phyloP scores from a whole-genome alignment of 2,329 filamentous ascomycete genomes.

The Epicoccum nigrum region DNA sequence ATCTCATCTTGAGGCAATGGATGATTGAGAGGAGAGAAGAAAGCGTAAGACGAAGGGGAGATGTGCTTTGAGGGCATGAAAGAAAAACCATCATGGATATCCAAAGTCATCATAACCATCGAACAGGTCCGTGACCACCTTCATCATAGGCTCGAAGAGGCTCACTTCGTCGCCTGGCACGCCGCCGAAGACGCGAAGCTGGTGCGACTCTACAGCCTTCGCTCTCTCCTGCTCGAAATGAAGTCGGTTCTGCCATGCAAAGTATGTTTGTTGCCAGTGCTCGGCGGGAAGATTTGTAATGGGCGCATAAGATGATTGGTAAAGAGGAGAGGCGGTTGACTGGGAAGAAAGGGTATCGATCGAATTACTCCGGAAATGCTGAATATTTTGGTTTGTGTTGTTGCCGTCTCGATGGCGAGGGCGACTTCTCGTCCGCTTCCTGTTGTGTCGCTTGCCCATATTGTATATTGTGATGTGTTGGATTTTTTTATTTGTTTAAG shows the following conservation, averaged over 20 bases:
- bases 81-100: slow-evolving; percentile 42
- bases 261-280: slow-evolving; percentile 48
- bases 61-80: slow-evolving; percentile 6
- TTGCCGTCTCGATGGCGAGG: slow-evolving; percentile 47
- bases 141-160: slow-evolving; percentile 54
- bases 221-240: slow-evolving; percentile 37
- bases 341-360: slow-evolving; percentile 37
- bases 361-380: slow-evolving; percentile 40
- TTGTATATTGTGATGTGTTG: slow-evolving; percentile 21
- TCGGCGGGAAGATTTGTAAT: slow-evolving; percentile 27
- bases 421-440: slow-evolving; percentile 52
- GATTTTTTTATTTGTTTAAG: slow-evolving; percentile 5
- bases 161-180: slow-evolving; percentile 50
- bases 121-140: slow-evolving; percentile 55
- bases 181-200: slow-evolving; percentile 53
- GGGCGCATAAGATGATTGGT: slow-evolving; percentile 26
- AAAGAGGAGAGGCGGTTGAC: slow-evolving; percentile 31
- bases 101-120: slow-evolving; percentile 53
- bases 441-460: slow-evolving; percentile 53
- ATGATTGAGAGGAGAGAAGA: slow-evolving; percentile 18
- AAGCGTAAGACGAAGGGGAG: slow-evolving; percentile 19
- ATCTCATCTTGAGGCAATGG: slow-evolving; percentile 3
- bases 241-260: slow-evolving; percentile 46
- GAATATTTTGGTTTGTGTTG: slow-evolving; percentile 29
- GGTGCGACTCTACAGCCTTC: slow-evolving; percentile 41